A percentile compares a stretch with the other conserved stretches of the same genome.
phyloP scores from a whole-genome alignment of 257 asterid genomes.

The Solanum appendiculatum region DNA sequence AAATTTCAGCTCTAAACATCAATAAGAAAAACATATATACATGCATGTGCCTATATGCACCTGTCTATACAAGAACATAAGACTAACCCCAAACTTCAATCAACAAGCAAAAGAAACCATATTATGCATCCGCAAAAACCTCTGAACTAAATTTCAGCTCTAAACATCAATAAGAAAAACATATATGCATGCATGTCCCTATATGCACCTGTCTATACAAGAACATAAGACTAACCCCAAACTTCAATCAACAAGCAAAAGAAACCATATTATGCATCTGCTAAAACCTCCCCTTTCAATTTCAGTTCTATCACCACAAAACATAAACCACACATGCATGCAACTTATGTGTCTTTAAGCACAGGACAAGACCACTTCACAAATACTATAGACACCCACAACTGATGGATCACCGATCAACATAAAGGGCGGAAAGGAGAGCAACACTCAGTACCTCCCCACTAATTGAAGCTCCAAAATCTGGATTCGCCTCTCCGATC shows the following conservation, averaged over 20 bases:
- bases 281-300: neutral
- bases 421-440: neutral
- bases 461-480: neutral
- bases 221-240: neutral
- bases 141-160: neutral
- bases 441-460: neutral
- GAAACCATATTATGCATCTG: neutral
- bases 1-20: neutral
- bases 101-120: neutral
- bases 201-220: neutral
- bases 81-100: neutral
- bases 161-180: neutral
- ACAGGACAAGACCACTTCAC: neutral
- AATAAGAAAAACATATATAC: neutral
- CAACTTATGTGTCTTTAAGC: neutral
- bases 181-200: neutral
- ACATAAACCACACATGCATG: neutral
- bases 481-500: neutral
- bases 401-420: neutral
- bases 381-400: neutral
- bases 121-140: neutral
- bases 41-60: neutral
- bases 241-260: neutral
- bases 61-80: neutral
- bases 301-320: neutral